A percentile compares a stretch with the other conserved stretches of the same genome.
Evolutionary conservation across 2,329 filamentous ascomycete genomes (phyloP).

Genomic region (Dryadomyces quercus-mongolicae): DNA sequence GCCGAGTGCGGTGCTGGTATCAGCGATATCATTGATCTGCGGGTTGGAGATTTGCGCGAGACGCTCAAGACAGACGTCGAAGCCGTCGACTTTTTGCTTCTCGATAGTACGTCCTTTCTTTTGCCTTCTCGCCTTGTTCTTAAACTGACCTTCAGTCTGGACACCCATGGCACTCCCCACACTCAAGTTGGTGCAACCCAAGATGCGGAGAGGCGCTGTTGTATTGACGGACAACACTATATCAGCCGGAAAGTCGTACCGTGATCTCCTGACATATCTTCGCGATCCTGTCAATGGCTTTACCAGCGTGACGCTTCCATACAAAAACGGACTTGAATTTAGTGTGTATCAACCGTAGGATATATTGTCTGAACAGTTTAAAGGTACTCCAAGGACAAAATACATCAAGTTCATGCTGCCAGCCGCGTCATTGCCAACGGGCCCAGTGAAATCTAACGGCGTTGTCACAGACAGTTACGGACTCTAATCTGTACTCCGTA

Average conservation of each 20-base stretch:
- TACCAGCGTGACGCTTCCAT: slow-evolving; percentile 14
- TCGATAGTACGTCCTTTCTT: slow-evolving; percentile 41
- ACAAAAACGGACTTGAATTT: slow-evolving; percentile 13
- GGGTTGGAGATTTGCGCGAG: slow-evolving; percentile 44
- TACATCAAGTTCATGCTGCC: no score
- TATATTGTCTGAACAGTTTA: no score
- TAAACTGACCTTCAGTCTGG: slow-evolving; percentile 13
- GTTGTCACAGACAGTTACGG: no score
- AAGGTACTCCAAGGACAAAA: no score
- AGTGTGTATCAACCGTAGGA: slow-evolving; percentile 9
- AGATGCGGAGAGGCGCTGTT: slow-evolving; percentile 22
- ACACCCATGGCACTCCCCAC: slow-evolving; percentile 19
- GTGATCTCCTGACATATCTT: slow-evolving; percentile 27
- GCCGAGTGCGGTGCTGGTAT: slow-evolving; percentile 34
- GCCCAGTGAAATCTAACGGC: no score
- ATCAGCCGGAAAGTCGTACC: slow-evolving; percentile 19
- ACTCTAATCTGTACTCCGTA: no score
- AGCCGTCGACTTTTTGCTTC: slow-evolving; percentile 41
- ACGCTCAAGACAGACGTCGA: slow-evolving; percentile 36
- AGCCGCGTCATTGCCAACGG: no score
- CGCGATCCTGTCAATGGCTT: slow-evolving; percentile 28
- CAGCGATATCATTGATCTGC: slow-evolving; percentile 37
- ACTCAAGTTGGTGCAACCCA: slow-evolving; percentile 24
- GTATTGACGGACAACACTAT: slow-evolving; percentile 29
- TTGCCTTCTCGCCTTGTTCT: not conserved